Percentiles rank a stretch among this genome's conserved stretches.
These are phyloP conservation scores for Plectosphaerella plurivora DNA, from an alignment of 2,329 filamentous ascomycete species.

Conservation along the genomic window DNA sequence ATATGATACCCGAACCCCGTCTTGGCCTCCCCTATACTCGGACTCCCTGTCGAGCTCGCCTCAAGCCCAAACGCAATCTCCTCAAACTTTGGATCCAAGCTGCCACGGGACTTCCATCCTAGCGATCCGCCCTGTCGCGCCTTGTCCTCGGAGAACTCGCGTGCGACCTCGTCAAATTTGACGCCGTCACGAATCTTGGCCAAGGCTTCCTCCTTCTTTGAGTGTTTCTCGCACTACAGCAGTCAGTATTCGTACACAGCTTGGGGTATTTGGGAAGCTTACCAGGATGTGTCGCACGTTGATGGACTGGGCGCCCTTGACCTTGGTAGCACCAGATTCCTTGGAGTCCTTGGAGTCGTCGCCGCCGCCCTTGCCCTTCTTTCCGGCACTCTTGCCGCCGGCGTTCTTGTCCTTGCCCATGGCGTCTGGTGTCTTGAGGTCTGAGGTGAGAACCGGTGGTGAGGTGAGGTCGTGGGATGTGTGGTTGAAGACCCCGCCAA, in stretches of 20 bases:
- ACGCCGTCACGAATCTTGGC: conserved; percentile 61
- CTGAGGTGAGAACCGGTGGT: background rate
- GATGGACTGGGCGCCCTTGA: conserved; percentile 62
- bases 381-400: conserved; percentile 20
- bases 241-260: conserved; percentile 5
- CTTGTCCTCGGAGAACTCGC: conserved; percentile 73
- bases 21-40: conserved; percentile 67
- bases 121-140: conserved; percentile 65
- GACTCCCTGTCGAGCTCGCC: conserved; percentile 57
- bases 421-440: background rate
- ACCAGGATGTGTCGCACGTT: conserved; percentile 71
- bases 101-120: conserved; percentile 69
- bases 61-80: conserved; percentile 67
- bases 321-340: conserved; percentile 34
- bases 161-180: conserved; percentile 72
- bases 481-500: background rate
- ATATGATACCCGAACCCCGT: conserved; percentile 76
- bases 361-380: conserved; percentile 26
- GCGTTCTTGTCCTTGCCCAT: conserved; percentile 29
- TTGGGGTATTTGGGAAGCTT: conserved; percentile 7
- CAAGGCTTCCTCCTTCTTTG: conserved; percentile 73
- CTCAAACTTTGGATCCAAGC: conserved; percentile 65
- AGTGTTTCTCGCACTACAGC: conserved; percentile 65
- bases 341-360: conserved; percentile 22
- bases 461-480: background rate